These are phyloP conservation scores for Boletus tomentosulus DNA, from an alignment of 768 basidiomycete genomes.

Conservation along the genomic window DNA sequence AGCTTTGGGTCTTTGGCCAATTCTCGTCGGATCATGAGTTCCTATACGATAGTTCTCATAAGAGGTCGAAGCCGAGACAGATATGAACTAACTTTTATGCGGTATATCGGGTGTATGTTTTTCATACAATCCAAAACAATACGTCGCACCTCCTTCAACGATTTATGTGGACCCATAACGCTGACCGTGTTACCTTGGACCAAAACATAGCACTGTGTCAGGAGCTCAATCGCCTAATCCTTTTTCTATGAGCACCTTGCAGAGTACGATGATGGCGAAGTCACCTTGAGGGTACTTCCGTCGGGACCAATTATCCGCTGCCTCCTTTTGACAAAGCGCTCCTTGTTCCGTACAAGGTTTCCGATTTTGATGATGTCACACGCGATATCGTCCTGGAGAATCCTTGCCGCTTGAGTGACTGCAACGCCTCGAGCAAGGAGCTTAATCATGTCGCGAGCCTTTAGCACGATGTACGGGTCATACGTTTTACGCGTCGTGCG, in stretches of 20 bases:
- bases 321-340: constrained; percentile 91
- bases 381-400: constrained; percentile 83
- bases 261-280: background rate
- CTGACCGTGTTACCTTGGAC: constrained; percentile 98
- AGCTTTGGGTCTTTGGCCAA: constrained; percentile 97
- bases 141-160: constrained; percentile 90
- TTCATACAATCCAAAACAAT: constrained; percentile 99
- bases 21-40: constrained; percentile 97
- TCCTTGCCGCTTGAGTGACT: constrained; percentile 79
- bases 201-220: constrained; percentile 95
- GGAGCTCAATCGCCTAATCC: constrained; percentile 86
- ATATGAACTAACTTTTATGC: constrained; percentile 72
- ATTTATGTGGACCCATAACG: constrained; percentile 95
- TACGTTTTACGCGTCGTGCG: constrained; percentile 94
- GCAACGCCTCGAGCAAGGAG: constrained; percentile 90
- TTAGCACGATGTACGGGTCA: constrained; percentile 94
- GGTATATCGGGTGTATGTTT: constrained; percentile 98
- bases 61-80: background rate
- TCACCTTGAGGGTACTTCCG: constrained; percentile 93
- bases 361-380: constrained; percentile 99
- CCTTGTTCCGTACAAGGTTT: constrained; percentile 89
- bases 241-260: constrained; percentile 4
- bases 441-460: constrained; percentile 94
- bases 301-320: constrained; percentile 97
- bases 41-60: constrained; percentile 42